Evolutionary conservation across 176 grass and related monocot genomes (phyloP), one percentile per base, ranked within the genome.

Genomic region (Hsuehochloa calcarea): DNA sequence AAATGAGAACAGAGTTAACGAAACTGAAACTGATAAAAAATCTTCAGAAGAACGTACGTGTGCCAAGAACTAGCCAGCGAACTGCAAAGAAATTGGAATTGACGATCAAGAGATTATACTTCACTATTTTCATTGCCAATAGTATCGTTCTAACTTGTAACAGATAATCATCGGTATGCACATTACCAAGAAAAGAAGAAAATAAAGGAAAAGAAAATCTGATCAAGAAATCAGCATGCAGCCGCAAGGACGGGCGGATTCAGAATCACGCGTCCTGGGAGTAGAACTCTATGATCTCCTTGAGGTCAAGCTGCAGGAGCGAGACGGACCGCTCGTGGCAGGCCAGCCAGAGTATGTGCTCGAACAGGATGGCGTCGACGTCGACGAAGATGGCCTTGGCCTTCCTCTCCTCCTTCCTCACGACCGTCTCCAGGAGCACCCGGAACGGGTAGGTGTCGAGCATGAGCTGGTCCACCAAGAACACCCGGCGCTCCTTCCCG

Each of bases 221-320:
- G 70, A 81, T 68, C 17, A 70, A 69, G 65, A 54, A 60, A 79
- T 69, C 70, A 73, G 60, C 31, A 65, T 37, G 6, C 70, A 22
- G 17, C 0, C 1, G 15, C 43, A 75, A 45, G 75, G 65, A 78
- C 23, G 12, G 63, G 44, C 8, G 5, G 35, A 22, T 29, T 34
- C 37, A 14, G 41, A 75, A 34, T 94, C 93, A 94, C 8, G 75
- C 92, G 81, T 99, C 96, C 89, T 89, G 91, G 29, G 96, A 87
- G 83, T 99, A 99, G 80, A 99, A 99, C 43, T 99, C 96, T 64
- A 99, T 92, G 85, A 99, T 99, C 84, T 99, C 96, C 86, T 87
- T 92, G 84, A 99, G 89, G 74, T 99, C 93, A 76, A 88, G 86
- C 70, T 92, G 88, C 8, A 92, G 80, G 72, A 94, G 75, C 20